These are phyloP conservation scores for Coemansia sp. DNA, from an alignment of 192 early-diverging fungal genomes.

Conservation along the genomic window DNA sequence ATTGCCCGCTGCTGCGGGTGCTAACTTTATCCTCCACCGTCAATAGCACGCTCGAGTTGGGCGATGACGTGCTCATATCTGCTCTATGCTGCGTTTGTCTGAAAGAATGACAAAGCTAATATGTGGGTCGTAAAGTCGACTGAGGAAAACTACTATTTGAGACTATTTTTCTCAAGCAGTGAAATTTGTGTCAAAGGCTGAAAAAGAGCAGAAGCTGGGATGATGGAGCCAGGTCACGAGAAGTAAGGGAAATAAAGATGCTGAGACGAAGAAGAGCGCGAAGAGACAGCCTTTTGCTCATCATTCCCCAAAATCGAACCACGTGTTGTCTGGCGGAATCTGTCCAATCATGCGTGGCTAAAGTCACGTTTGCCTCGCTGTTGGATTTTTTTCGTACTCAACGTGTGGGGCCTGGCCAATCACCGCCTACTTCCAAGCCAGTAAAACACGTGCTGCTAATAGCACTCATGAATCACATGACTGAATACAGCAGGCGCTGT, in stretches of 20 bases:
- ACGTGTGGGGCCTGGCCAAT: constrained; percentile 2
- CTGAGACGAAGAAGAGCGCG: neutral
- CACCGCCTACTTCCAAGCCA: neutral
- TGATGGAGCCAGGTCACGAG: constrained; percentile 5
- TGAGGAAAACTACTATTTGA: neutral
- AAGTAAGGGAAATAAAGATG: constrained; percentile 12
- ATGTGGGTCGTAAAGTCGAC: neutral
- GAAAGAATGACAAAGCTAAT: neutral
- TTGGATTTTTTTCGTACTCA: constrained; percentile 23
- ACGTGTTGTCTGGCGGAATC: constrained; percentile 21
- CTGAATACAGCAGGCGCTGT: too few species aligned
- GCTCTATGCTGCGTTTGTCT: neutral
- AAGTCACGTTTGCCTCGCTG: constrained; percentile 30
- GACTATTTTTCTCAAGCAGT: neutral
- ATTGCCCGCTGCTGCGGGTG: constrained; percentile 6
- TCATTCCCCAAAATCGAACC: constrained; percentile 30
- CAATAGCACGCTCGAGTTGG: constrained; percentile 31
- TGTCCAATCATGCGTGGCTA: constrained; percentile 23
- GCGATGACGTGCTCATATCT: constrained; percentile 15
- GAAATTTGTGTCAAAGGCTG: neutral
- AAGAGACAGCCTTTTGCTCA: neutral
- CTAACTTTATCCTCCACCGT: constrained; percentile 30
- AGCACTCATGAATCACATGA: constrained; percentile 7
- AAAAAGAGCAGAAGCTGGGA: neutral
- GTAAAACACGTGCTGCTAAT: constrained; percentile 9